A percentile compares a stretch with the other conserved stretches of the same genome.
These are phyloP conservation scores for Hymenotorrendiella dingleyae DNA, from an alignment of 2,329 filamentous ascomycete genomes.

Conservation along the genomic window DNA sequence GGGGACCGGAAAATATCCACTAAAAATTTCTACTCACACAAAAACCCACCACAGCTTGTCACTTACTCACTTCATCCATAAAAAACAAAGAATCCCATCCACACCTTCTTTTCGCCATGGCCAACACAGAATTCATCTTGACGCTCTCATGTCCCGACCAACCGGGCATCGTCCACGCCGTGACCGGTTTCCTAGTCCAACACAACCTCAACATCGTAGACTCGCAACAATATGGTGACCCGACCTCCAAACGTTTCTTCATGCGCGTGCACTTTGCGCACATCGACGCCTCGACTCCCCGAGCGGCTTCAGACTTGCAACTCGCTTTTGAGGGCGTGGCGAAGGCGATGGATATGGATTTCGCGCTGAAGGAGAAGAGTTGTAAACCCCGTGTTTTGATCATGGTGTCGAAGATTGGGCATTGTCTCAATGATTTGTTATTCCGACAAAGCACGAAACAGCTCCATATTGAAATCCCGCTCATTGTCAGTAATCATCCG, in stretches of 20 bases:
- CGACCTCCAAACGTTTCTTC: conserved; percentile 70
- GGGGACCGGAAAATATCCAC: too few relatives aligned
- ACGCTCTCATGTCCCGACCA: conserved; percentile 81
- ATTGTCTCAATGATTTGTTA: conserved; percentile 78
- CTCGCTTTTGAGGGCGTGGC: conserved; percentile 56
- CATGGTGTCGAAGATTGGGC: conserved; percentile 86
- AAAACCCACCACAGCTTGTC: too few relatives aligned
- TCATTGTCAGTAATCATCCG: conserved; percentile 78
- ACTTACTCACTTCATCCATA: too few relatives aligned
- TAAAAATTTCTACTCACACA: too few relatives aligned
- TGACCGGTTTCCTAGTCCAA: conserved; percentile 69
- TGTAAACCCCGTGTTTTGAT: conserved; percentile 73
- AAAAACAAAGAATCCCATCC: too few relatives aligned
- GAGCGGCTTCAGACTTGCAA: conserved; percentile 45
- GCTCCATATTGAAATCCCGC: conserved; percentile 63
- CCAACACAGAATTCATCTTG: conserved; percentile 45
- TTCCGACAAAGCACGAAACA: conserved; percentile 73
- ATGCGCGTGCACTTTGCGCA: conserved; percentile 82
- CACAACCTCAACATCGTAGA: conserved; percentile 77
- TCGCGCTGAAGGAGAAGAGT: conserved; percentile 61
- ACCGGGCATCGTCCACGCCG: conserved; percentile 77
- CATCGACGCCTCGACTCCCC: conserved; percentile 31
- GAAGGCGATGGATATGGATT: conserved; percentile 59
- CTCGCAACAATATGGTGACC: conserved; percentile 78
- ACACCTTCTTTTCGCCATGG: too few relatives aligned